Conservation (phyloP, 306 rosid species). For the Luffa aegyptiaca region DNA sequence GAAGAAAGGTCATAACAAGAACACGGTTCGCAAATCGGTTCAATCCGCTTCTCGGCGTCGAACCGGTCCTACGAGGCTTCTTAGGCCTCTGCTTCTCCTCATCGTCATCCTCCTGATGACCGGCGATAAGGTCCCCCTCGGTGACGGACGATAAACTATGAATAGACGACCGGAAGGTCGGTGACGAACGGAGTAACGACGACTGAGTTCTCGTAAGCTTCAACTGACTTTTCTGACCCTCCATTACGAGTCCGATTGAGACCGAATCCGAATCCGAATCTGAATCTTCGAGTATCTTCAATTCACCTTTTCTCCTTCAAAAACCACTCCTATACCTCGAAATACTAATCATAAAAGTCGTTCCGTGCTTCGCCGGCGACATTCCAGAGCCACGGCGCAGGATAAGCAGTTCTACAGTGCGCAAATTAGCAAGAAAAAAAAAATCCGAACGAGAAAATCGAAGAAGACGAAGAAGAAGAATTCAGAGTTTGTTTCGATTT, state of each 20-base stretch:
- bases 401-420: background rate
- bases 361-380: background rate
- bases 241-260: constrained; percentile 21
- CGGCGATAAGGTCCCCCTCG: constrained; percentile 33
- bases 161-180: constrained; percentile 84
- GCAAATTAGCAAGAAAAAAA: background rate
- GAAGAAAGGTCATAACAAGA: constrained; percentile 29
- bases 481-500: background rate
- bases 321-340: constrained; percentile 5
- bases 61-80: constrained; percentile 23
- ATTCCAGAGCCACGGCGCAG: background rate
- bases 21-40: constrained; percentile 18
- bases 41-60: constrained; percentile 32
- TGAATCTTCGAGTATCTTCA: constrained; percentile 21
- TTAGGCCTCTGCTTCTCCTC: constrained; percentile 26
- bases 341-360: background rate
- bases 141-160: constrained; percentile 67
- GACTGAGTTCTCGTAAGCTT: constrained; percentile 90
- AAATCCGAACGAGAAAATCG: background rate
- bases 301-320: background rate
- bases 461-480: background rate
- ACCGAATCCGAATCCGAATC: constrained; percentile 1
- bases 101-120: constrained; percentile 19
- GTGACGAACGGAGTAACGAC: constrained; percentile 75
- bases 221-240: constrained; percentile 56